Evolutionary conservation across 2,329 filamentous ascomycete genomes (phyloP).

Genomic region (Ceratocystis destructans): DNA sequence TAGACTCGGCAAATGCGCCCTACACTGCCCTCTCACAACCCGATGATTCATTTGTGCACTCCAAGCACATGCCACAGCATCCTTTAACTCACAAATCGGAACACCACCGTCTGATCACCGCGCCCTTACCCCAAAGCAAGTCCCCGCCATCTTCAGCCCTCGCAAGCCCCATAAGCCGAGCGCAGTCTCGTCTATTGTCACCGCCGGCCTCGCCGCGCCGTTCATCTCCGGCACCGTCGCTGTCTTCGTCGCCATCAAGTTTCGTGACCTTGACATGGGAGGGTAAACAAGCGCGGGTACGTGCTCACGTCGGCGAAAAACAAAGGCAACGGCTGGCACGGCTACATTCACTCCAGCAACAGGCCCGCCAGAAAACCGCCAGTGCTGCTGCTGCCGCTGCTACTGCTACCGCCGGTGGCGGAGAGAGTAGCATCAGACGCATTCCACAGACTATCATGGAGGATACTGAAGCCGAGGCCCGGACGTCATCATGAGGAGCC

Average conservation of each 20-base stretch:
- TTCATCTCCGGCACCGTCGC: background rate
- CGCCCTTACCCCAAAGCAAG: background rate
- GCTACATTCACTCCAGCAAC: background rate
- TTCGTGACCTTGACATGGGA: background rate
- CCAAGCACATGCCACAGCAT: background rate
- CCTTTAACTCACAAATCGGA: background rate
- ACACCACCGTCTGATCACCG: background rate
- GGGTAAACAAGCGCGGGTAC: background rate
- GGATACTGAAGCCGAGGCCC: conserved; percentile 2
- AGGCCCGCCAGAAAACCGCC: background rate
- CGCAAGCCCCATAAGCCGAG: background rate
- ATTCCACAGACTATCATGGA: conserved; percentile 8
- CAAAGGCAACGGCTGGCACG: conserved; percentile 7
- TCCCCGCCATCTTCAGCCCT: background rate
- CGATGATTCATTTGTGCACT: background rate
- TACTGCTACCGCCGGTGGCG: too few species aligned
- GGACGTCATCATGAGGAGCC: background rate
- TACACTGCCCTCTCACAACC: background rate
- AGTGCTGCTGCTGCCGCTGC: background rate
- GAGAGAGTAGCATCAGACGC: background rate
- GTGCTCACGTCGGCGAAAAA: background rate
- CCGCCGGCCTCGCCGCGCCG: background rate
- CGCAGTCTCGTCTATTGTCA: conserved; percentile 2
- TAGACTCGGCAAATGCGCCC: background rate
- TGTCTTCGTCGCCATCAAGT: background rate